phyloP scores from a whole-genome alignment of 768 basidiomycete genomes.

The Macrolepiota fuliginosa region DNA sequence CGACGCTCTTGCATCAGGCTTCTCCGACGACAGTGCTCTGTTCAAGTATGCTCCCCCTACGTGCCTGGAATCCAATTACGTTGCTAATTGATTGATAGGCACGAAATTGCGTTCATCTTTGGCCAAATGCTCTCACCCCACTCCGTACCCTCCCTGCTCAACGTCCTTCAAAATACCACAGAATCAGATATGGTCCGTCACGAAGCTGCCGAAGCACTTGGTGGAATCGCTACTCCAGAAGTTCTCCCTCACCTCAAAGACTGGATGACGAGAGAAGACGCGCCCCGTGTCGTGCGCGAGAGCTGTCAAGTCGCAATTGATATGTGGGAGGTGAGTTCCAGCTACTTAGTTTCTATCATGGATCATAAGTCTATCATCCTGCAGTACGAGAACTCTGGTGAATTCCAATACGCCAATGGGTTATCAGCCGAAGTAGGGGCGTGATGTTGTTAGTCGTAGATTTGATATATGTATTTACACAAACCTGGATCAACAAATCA shows the following conservation, averaged over 20 bases:
- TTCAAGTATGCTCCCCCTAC: slow-evolving; percentile 72
- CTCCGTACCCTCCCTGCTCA: slow-evolving; percentile 81
- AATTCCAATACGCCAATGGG: slow-evolving; percentile 74
- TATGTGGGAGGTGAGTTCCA: slow-evolving; percentile 85
- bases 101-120: slow-evolving; percentile 98
- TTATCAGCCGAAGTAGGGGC: slow-evolving; percentile 14
- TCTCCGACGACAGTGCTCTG: slow-evolving; percentile 82
- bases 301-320: slow-evolving; percentile 96
- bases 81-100: slow-evolving; percentile 42
- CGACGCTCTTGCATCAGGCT: slow-evolving; percentile 88
- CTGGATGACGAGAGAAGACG: slow-evolving; percentile 76
- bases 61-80: background rate
- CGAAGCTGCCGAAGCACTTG: slow-evolving; percentile 97
- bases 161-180: slow-evolving; percentile 63
- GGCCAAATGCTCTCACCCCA: slow-evolving; percentile 90
- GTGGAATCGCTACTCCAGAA: slow-evolving; percentile 94
- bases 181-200: slow-evolving; percentile 98
- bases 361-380: background rate
- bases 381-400: slow-evolving; percentile 77
- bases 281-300: slow-evolving; percentile 88
- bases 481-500: background rate
- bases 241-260: slow-evolving; percentile 84
- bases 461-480: background rate
- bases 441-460: background rate
- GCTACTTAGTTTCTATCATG: background rate